Evolutionary conservation across 78 protist genomes (phyloP).

Genomic region (Polysphondylium violaceum): DNA sequence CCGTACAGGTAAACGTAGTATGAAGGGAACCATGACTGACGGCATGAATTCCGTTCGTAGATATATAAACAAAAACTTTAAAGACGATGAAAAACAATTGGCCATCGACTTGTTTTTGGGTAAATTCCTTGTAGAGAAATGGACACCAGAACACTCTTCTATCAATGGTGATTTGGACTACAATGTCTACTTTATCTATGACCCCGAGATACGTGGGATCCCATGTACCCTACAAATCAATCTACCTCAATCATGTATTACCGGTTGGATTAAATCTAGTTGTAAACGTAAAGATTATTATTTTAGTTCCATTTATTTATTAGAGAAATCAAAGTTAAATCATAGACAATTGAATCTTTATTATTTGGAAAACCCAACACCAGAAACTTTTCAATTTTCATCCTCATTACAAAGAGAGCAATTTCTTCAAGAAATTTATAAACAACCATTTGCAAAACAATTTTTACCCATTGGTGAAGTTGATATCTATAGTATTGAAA

Average conservation of each 20-base stretch:
- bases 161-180: background rate
- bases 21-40: conserved; percentile 80
- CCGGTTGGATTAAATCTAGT: conserved; percentile 6
- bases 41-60: conserved; percentile 73
- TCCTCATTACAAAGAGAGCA: conserved; percentile 62
- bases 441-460: conserved; percentile 15
- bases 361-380: conserved; percentile 33
- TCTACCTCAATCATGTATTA: background rate
- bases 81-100: conserved; percentile 71
- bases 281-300: conserved; percentile 44
- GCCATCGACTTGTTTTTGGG: conserved; percentile 82
- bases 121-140: conserved; percentile 52
- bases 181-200: background rate
- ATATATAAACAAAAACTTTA: conserved; percentile 63
- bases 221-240: conserved; percentile 1
- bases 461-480: conserved; percentile 23
- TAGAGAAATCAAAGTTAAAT: conserved; percentile 53
- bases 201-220: background rate
- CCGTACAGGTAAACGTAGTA: conserved; percentile 74
- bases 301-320: conserved; percentile 19
- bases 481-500: background rate
- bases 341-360: conserved; percentile 38
- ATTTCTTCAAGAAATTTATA: conserved; percentile 54
- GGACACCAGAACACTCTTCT: background rate
- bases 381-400: conserved; percentile 5